Evolutionary conservation across 2,329 filamentous ascomycete species (phyloP).

Genomic region (Colletotrichum incanum): DNA sequence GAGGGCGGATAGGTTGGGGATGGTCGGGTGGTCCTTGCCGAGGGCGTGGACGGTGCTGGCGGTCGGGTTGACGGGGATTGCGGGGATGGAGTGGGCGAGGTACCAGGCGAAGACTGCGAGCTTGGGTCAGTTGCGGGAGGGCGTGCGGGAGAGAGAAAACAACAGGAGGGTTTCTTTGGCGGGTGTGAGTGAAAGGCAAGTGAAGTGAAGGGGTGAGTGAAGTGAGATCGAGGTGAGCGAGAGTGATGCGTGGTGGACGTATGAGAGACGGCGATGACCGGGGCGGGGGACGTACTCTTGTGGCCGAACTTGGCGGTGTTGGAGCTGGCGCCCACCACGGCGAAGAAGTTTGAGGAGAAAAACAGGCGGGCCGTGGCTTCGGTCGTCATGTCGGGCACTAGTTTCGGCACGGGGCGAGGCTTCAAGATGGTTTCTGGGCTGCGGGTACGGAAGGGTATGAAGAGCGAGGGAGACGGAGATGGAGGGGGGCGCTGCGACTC

Average conservation of each 20-base stretch:
- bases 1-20: constrained; percentile 77
- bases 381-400: constrained; percentile 68
- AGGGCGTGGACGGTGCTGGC: constrained; percentile 71
- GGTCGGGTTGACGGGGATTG: constrained; percentile 87
- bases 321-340: constrained; percentile 91
- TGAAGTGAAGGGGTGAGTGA: constrained; percentile 1
- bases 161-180: neutral
- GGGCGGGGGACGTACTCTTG: constrained; percentile 73
- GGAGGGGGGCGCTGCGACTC: constrained; percentile 21
- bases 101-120: constrained; percentile 90
- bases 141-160: too few species aligned
- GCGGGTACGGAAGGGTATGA: neutral
- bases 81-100: constrained; percentile 80
- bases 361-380: constrained; percentile 82
- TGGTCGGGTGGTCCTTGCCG: constrained; percentile 71
- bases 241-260: neutral
- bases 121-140: constrained; percentile 17
- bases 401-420: constrained; percentile 4
- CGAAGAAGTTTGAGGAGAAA: constrained; percentile 85
- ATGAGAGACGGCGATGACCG: neutral
- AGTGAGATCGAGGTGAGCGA: constrained; percentile 22
- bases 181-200: too few species aligned
- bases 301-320: constrained; percentile 90
- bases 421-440: neutral
- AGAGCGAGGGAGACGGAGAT: constrained; percentile 38